These are phyloP conservation scores for Tremellales sp. DNA, from an alignment of 1,284 basidiomycete genomes.

Conservation along the genomic window DNA sequence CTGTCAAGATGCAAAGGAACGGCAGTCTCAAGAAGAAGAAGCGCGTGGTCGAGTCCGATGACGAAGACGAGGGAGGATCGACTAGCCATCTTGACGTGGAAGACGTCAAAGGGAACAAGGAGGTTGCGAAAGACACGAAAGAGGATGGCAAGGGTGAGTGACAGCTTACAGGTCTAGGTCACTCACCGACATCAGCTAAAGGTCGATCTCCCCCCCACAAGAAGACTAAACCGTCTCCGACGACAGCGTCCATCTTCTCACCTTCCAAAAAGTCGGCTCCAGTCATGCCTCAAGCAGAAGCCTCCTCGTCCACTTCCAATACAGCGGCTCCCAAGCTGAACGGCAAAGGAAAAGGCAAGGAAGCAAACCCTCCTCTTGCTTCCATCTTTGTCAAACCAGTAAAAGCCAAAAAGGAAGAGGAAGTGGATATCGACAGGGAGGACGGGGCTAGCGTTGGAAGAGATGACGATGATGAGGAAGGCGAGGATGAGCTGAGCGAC, in stretches of 20 bases:
- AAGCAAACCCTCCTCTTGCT: slow-evolving; percentile 42
- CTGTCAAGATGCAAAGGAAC: slow-evolving; percentile 16
- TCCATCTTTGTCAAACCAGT: slow-evolving; percentile 46
- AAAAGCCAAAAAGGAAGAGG: slow-evolving; percentile 25
- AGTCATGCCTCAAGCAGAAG: slow-evolving; percentile 3
- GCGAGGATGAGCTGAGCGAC: slow-evolving; percentile 46
- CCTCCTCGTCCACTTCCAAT: slow-evolving; percentile 10
- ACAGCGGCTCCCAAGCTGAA: slow-evolving; percentile 8
- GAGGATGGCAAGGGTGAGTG: slow-evolving; percentile 10
- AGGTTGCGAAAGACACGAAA: slow-evolving; percentile 13
- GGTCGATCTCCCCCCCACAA: slow-evolving; percentile 34
- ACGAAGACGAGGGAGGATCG: slow-evolving; percentile 52
- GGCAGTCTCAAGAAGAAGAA: slow-evolving; percentile 58
- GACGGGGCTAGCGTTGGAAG: slow-evolving; percentile 37
- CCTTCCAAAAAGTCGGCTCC: slow-evolving; percentile 14
- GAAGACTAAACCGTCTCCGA: slow-evolving; percentile 27
- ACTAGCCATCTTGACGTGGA: background rate
- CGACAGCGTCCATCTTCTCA: slow-evolving; percentile 29
- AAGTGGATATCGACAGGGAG: slow-evolving; percentile 29
- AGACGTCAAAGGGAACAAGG: slow-evolving; percentile 4
- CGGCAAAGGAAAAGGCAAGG: slow-evolving; percentile 13
- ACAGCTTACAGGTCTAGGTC: background rate
- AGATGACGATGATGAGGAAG: slow-evolving; percentile 50
- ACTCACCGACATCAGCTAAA: slow-evolving; percentile 2
- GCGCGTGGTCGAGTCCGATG: slow-evolving; percentile 63